Conservation (phyloP, 345 rosid species). For the Eucalyptus caleyi region DNA sequence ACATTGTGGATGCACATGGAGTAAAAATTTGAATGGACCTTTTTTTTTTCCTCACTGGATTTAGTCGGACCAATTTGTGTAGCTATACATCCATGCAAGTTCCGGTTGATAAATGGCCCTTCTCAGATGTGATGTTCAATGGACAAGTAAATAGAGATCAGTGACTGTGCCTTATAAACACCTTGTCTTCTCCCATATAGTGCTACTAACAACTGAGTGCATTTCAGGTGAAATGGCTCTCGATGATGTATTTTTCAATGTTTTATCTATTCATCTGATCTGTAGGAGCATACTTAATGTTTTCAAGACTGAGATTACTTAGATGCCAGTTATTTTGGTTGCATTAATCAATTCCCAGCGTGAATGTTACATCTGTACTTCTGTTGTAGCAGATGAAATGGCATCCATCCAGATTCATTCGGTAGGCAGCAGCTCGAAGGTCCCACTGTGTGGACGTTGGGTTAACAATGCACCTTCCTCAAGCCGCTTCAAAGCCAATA, state of each 20-base stretch:
- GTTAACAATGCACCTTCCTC: conserved; percentile 24
- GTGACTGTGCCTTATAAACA: background rate
- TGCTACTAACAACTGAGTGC: background rate
- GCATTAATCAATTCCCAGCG: background rate
- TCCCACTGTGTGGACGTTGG: conserved; percentile 35
- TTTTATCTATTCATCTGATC: background rate
- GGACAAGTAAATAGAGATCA: background rate
- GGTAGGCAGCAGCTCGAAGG: conserved; percentile 53
- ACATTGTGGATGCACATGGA: background rate
- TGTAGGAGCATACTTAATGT: background rate
- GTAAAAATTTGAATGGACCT: background rate
- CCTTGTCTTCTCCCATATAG: background rate
- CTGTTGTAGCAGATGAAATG: conserved; percentile 21
- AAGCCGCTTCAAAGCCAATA: conserved; percentile 10
- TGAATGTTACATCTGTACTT: background rate
- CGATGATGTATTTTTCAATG: background rate
- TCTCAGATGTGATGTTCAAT: background rate
- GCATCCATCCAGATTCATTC: conserved; percentile 27
- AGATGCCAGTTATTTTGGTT: background rate
- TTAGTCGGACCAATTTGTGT: background rate
- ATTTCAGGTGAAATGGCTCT: background rate
- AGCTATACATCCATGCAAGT: background rate
- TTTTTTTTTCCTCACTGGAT: background rate
- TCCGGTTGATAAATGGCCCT: background rate
- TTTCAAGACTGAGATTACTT: background rate